phyloP scores from a whole-genome alignment of 768 basidiomycete species.

The Russula ochroleuca region DNA sequence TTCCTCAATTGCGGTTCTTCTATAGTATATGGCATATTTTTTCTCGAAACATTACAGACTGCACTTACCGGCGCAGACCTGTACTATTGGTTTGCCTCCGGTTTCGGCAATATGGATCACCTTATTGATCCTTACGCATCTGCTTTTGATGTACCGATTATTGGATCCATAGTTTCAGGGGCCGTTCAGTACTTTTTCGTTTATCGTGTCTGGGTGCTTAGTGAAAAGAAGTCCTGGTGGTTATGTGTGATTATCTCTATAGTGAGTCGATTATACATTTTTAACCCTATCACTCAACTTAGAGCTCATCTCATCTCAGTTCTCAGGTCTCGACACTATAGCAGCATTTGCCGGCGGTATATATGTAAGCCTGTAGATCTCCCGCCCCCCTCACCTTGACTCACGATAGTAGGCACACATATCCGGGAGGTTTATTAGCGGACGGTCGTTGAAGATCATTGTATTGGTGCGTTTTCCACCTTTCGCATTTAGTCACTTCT shows the following conservation, averaged over 20 bases:
- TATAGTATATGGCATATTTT: neutral
- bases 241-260: constrained; percentile 1
- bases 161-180: constrained; percentile 3
- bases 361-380: neutral
- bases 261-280: neutral
- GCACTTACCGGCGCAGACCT: constrained; percentile 5
- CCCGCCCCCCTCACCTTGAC: neutral
- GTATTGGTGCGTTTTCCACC: neutral
- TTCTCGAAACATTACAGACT: constrained; percentile 9
- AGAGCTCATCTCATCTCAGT: neutral
- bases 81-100: constrained; percentile 16
- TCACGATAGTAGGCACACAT: neutral
- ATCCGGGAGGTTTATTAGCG: neutral
- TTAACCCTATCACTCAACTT: neutral
- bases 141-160: constrained; percentile 6
- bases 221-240: neutral
- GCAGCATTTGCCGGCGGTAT: neutral
- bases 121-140: neutral
- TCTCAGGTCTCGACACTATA: neutral
- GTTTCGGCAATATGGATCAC: constrained; percentile 6
- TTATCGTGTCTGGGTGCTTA: constrained; percentile 20
- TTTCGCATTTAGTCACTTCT: neutral
- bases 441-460: neutral
- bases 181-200: constrained; percentile 13
- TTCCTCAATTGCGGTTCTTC: neutral